Evolutionary conservation across 2,329 filamentous ascomycete genomes (phyloP).

Genomic region (Penicillium sp.): DNA sequence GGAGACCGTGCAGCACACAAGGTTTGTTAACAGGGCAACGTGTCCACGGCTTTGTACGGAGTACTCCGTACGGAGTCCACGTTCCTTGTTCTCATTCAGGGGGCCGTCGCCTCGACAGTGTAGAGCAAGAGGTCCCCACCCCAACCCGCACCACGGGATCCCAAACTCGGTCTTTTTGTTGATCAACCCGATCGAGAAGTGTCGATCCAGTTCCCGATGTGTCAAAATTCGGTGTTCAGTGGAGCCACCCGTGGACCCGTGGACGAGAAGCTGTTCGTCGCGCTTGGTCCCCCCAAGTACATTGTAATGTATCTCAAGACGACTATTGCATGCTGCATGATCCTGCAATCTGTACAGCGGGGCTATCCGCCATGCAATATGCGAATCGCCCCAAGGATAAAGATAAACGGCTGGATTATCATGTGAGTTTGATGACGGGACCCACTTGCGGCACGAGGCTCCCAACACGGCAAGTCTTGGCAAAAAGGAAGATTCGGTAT

Average conservation of each 20-base stretch:
- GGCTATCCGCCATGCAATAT: not conserved
- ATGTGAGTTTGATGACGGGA: not conserved
- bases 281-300: not conserved
- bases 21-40: not conserved
- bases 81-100: not conserved
- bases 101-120: no score
- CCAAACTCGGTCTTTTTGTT: not conserved
- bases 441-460: not conserved
- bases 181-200: constrained; percentile 7
- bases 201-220: constrained; percentile 21
- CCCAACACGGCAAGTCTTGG: not conserved
- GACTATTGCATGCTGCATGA: not conserved
- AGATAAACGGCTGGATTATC: not conserved
- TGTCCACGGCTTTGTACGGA: not conserved
- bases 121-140: not conserved
- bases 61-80: not conserved
- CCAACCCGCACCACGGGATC: not conserved
- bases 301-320: not conserved
- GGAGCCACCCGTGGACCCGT: not conserved
- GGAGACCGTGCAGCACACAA: not conserved
- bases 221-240: constrained; percentile 6
- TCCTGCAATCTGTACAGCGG: not conserved
- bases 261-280: not conserved
- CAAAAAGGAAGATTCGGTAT: not conserved
- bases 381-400: not conserved